A percentile compares a stretch with the other conserved stretches of the same genome.
These are phyloP conservation scores for Volvox carteri DNA, from an alignment of 163 green algal genomes.

Conservation along the genomic window DNA sequence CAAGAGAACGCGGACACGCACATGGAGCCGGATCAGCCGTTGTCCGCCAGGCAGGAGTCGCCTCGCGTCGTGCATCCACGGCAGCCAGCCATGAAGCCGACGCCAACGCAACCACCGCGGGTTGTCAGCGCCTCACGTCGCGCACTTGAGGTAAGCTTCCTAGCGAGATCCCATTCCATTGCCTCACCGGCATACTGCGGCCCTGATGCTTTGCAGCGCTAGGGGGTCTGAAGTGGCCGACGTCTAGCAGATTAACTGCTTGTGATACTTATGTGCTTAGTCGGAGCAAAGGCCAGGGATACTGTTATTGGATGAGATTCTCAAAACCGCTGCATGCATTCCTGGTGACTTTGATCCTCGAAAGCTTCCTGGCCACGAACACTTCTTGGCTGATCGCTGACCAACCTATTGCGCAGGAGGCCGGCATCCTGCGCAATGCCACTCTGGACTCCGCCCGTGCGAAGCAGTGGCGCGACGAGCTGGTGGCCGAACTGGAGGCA, in stretches of 20 bases:
- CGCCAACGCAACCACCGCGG: background rate
- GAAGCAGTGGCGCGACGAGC: constrained; percentile 56
- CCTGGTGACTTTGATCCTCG: too few relatives aligned
- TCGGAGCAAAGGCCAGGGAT: too few relatives aligned
- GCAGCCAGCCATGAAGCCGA: background rate
- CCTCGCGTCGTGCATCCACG: background rate
- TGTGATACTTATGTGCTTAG: too few relatives aligned
- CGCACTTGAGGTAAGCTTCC: constrained; percentile 40
- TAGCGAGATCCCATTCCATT: too few relatives aligned
- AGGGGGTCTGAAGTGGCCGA: too few relatives aligned
- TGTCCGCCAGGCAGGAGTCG: background rate
- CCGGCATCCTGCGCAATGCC: constrained; percentile 13
- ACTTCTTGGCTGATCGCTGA: too few relatives aligned
- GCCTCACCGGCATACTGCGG: too few relatives aligned
- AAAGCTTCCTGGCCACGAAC: too few relatives aligned
- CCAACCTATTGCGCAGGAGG: constrained; percentile 36
- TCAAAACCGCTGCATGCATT: too few relatives aligned
- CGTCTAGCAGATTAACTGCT: too few relatives aligned
- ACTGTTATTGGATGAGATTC: too few relatives aligned
- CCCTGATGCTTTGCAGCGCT: too few relatives aligned
- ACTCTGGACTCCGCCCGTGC: constrained; percentile 31
- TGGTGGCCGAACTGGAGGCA: constrained; percentile 50
- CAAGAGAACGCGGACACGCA: constrained; percentile 2
- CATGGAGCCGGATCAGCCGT: constrained; percentile 40
- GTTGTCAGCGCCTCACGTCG: constrained; percentile 35